A percentile compares a stretch with the other conserved stretches of the same genome.
Evolutionary conservation across 495 filamentous ascomycete species (phyloP).

Genomic region (Trichoderma virens): DNA sequence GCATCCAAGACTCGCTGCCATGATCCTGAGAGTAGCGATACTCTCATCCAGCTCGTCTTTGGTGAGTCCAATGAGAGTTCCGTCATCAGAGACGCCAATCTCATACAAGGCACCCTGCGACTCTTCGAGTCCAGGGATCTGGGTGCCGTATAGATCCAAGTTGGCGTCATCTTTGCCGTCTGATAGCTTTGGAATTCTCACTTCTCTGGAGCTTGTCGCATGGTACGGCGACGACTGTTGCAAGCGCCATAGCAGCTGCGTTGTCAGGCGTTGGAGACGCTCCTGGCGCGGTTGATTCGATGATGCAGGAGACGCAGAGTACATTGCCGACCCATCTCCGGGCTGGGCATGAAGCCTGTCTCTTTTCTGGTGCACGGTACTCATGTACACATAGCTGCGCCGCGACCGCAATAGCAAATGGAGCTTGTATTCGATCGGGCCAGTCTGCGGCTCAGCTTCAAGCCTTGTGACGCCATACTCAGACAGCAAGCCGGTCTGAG

Average conservation of each 20-base stretch:
- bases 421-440: slow-evolving; percentile 92
- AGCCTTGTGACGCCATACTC: slow-evolving; percentile 70
- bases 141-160: slow-evolving; percentile 48
- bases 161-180: slow-evolving; percentile 48
- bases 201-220: slow-evolving; percentile 55
- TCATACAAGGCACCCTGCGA: slow-evolving; percentile 92
- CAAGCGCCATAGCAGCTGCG: slow-evolving; percentile 87
- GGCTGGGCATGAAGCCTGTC: slow-evolving; percentile 21
- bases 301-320: neutral
- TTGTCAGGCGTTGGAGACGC: slow-evolving; percentile 82
- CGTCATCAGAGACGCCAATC: slow-evolving; percentile 93
- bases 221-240: slow-evolving; percentile 93
- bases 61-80: slow-evolving; percentile 81
- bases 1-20: slow-evolving; percentile 89
- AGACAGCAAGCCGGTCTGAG: slow-evolving; percentile 45
- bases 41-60: slow-evolving; percentile 89
- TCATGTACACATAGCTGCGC: slow-evolving; percentile 58
- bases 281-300: slow-evolving; percentile 61
- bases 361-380: slow-evolving; percentile 24
- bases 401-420: slow-evolving; percentile 81
- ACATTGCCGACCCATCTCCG: slow-evolving; percentile 28
- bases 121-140: slow-evolving; percentile 79
- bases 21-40: slow-evolving; percentile 69
- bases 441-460: slow-evolving; percentile 86
- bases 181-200: slow-evolving; percentile 67